These are phyloP conservation scores for Phenoliferia sp. DNA, from an alignment of 1,284 basidiomycete genomes.

Conservation along the genomic window DNA sequence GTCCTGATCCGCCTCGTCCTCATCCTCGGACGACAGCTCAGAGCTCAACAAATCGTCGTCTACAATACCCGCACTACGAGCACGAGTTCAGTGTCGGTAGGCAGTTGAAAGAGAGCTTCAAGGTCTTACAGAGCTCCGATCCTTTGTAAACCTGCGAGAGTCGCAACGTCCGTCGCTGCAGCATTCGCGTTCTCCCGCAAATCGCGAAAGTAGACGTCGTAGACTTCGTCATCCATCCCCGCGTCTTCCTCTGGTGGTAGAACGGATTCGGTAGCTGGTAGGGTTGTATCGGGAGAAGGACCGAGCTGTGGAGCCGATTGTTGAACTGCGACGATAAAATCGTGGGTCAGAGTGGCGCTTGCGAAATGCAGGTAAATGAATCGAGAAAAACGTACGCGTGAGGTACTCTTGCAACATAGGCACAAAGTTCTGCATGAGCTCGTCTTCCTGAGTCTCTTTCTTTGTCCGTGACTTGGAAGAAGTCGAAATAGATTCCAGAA, in stretches of 20 bases:
- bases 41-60: constrained; percentile 2
- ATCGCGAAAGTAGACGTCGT: constrained; percentile 36
- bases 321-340: neutral
- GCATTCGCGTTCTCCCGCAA: neutral
- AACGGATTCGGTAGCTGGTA: neutral
- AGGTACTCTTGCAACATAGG: constrained; percentile 37
- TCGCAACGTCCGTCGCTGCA: neutral
- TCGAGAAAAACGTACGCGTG: constrained; percentile 18
- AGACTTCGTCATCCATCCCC: constrained; percentile 26
- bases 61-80: constrained; percentile 16
- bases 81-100: neutral
- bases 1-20: constrained; percentile 34
- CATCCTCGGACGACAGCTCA: constrained; percentile 14
- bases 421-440: constrained; percentile 34
- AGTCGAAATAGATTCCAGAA: neutral
- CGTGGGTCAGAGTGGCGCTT: neutral
- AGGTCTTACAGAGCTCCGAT: constrained; percentile 31
- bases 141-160: constrained; percentile 26
- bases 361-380: neutral
- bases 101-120: neutral
- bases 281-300: neutral
- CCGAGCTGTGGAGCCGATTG: neutral
- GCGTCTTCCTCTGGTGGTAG: constrained; percentile 1
- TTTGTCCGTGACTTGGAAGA: neutral
- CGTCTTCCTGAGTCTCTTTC: too few species aligned